Evolutionary conservation across 2,329 filamentous ascomycete genomes (phyloP).

Genomic region (Colletotrichum costaricense): DNA sequence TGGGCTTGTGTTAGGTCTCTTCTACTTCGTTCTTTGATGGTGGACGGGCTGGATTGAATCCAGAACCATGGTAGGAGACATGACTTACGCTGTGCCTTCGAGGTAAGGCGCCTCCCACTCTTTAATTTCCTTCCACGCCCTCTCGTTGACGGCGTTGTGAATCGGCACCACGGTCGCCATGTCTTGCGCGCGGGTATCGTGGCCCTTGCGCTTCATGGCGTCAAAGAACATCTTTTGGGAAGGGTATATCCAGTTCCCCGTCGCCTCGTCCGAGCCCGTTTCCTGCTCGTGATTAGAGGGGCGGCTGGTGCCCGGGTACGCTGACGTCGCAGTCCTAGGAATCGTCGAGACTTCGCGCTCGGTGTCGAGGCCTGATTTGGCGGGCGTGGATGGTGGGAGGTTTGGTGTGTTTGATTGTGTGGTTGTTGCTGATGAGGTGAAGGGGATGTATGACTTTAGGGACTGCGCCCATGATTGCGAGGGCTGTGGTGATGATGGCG

Average conservation of each 20-base stretch:
- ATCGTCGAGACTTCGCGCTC: conserved; percentile 84
- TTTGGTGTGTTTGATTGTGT: conserved; percentile 27
- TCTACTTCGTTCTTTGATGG: neutral
- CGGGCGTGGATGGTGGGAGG: conserved; percentile 18
- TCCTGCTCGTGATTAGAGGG: conserved; percentile 82
- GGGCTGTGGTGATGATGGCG: conserved; percentile 25
- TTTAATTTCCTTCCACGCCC: conserved; percentile 92
- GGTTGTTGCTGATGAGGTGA: conserved; percentile 46
- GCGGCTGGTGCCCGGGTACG: conserved; percentile 43
- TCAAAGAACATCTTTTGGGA: conserved; percentile 98
- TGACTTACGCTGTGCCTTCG: conserved; percentile 64
- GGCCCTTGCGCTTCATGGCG: conserved; percentile 91
- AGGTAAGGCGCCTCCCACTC: conserved; percentile 83
- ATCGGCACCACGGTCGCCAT: conserved; percentile 96
- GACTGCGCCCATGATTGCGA: conserved; percentile 57
- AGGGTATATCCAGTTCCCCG: conserved; percentile 97
- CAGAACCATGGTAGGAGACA: neutral
- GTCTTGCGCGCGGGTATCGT: conserved; percentile 76
- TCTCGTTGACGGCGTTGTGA: conserved; percentile 98
- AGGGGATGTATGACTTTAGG: conserved; percentile 54
- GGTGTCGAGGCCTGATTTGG: conserved; percentile 61
- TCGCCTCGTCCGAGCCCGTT: conserved; percentile 73
- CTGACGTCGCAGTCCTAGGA: conserved; percentile 66
- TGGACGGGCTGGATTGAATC: neutral
- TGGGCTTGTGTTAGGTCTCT: neutral